Conservation (phyloP, 2,329 filamentous ascomycete species). For the Xylaria sp. region DNA sequence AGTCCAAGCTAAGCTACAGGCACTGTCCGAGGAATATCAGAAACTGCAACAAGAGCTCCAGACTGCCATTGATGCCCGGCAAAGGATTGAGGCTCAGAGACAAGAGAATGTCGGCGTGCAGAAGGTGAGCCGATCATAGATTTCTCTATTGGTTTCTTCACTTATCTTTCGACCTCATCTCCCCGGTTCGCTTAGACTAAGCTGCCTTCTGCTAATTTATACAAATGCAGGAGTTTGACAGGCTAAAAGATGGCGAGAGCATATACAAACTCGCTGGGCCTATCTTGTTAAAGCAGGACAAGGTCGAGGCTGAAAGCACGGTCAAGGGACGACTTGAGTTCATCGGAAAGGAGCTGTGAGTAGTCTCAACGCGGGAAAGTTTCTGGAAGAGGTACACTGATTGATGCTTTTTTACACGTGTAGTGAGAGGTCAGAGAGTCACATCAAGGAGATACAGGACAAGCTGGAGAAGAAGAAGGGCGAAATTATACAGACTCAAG, state of each 20-base stretch:
- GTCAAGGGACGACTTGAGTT: conserved; percentile 91
- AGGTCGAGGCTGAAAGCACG: conserved; percentile 84
- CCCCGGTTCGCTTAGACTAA: not conserved
- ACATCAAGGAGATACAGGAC: conserved; percentile 61
- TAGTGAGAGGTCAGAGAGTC: conserved; percentile 48
- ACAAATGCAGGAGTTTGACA: conserved; percentile 73
- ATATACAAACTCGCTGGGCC: conserved; percentile 98
- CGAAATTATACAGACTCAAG: conserved; percentile 64
- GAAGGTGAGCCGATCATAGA: conserved; percentile 59
- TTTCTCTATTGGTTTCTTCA: not conserved
- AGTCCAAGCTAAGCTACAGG: conserved; percentile 77
- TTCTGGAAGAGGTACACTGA: not conserved
- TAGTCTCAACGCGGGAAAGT: conserved; percentile 6
- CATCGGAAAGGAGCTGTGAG: conserved; percentile 91
- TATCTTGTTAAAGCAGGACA: conserved; percentile 92
- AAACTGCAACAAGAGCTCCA: conserved; percentile 88
- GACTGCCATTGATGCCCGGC: conserved; percentile 74
- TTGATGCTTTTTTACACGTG: not conserved
- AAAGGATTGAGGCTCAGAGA: conserved; percentile 92
- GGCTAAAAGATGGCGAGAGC: conserved; percentile 78
- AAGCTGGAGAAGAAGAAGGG: conserved; percentile 65
- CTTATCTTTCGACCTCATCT: not conserved
- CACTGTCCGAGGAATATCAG: conserved; percentile 85
- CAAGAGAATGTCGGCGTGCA: conserved; percentile 91
- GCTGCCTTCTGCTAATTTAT: not conserved